phyloP scores from a whole-genome alignment of 768 basidiomycete species.

The Serpula lacrymans region DNA sequence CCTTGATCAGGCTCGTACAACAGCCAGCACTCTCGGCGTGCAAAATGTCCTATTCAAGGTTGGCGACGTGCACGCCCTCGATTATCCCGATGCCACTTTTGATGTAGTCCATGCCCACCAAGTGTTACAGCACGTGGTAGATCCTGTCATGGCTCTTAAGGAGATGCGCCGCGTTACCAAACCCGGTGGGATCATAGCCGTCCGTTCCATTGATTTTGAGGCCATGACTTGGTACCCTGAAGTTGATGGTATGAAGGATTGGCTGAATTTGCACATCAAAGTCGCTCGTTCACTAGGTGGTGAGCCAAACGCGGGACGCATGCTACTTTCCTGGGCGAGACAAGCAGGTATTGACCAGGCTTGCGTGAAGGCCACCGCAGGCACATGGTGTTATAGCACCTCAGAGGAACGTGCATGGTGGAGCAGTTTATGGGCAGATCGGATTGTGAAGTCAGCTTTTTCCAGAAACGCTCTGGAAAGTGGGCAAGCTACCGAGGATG shows the following conservation, averaged over 20 bases:
- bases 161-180: conserved; percentile 46
- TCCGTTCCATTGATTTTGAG: conserved; percentile 38
- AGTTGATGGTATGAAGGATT: conserved; percentile 26
- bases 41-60: conserved; percentile 34
- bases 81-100: conserved; percentile 37
- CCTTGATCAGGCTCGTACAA: conserved; percentile 29
- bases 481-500: conserved; percentile 19
- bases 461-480: conserved; percentile 25
- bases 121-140: conserved; percentile 41
- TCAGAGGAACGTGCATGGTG: conserved; percentile 37
- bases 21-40: conserved; percentile 19
- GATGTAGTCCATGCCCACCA: conserved; percentile 46
- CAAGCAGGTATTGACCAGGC: conserved; percentile 30
- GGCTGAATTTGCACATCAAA: conserved; percentile 10
- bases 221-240: conserved; percentile 35
- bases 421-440: conserved; percentile 36
- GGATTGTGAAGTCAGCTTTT: conserved; percentile 32
- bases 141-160: conserved; percentile 34
- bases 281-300: conserved; percentile 30
- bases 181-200: conserved; percentile 43
- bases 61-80: conserved; percentile 33
- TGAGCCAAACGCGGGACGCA: conserved; percentile 38
- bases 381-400: conserved; percentile 35
- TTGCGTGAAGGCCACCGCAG: conserved; percentile 24
- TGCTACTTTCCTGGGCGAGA: conserved; percentile 34